Base-by-base conservation (phyloP, 2,329 filamentous ascomycete genomes). In the Dothidotthia symphoricarpi region DNA sequence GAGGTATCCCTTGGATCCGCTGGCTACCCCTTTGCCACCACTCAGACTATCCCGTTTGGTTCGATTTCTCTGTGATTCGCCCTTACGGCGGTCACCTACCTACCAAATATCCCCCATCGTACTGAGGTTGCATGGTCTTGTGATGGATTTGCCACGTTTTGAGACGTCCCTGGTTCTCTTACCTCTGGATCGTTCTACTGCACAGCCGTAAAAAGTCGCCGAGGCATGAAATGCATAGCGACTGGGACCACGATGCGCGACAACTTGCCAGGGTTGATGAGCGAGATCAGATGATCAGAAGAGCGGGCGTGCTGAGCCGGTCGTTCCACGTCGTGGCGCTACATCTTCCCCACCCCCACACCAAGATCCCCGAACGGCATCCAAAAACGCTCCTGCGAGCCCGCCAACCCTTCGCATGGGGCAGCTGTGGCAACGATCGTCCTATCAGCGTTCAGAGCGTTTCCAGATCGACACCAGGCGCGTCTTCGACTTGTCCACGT, bases 261-360 rank as follows among this genome's bases (percentile, higher is more conserved):
- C 43, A 45, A 38, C 38, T 32, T 45, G 49, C 46, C 49, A 41
- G 47, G 51, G 41, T 39, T 31, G 40, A 34, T 32, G 37, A 47
- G 34, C 42, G 48, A 57, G 55, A 65, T 64, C 62, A 67, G 61
- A 67, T 66, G 62, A 63, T 61, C 54, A 47, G 44, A 51, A 52
- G 46, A 49, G 45, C 39, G 41, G 41, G 43, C 35, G 38, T 34
- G 31, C 46, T 51, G 43, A 39, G 41, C 39, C 43, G 39, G 39
- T 40, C 41, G 44, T 25, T 48, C 43, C 40, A 42, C 41, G 42
- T 45, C 45, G 48, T 22, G 31, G 41, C 45, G 38, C 44, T 42
- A 48, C 45, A 27, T 48, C 47, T 46, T 48, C 60, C 57, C 59
- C 61, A 64, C 63, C 63, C 63, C 63, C 63, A 66, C 63, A 61